Base-by-base conservation (phyloP, 2,329 filamentous ascomycete genomes). In the Venturia aucupariae region DNA sequence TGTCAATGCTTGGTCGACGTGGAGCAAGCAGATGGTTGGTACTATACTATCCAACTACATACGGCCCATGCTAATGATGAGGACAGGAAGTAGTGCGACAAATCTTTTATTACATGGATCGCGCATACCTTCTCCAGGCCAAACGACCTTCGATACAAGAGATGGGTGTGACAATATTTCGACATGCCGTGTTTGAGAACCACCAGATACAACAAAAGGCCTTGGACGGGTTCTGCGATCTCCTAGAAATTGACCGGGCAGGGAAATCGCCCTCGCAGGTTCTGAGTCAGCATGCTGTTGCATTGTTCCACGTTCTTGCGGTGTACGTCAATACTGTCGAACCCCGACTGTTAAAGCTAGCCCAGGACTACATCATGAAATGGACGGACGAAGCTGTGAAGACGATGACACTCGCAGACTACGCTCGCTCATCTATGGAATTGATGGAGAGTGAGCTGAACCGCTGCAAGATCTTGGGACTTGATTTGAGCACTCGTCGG, bases 91-190 rank as follows among this genome's bases (percentile, higher is more conserved):
- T 87, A 17, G 84, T 99, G 62, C 86, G 92, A 60, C 93, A 90
- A 67, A 89, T 95, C 46, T 97, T 97, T 76, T 96, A 92, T 77
- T 99, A 92, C 72, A 83, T 99, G 68, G 93, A 99, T 73, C 87
- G 94, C 67, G 90, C 92, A 2, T 97, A 92, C 72, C 81, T 99
- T 8, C 80, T 96, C 2, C 86, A 87, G 57, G 86, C 87, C 68
- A 85, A 88, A 27, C 81, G n/a, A 41, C 65, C 82, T 11, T 89
- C 89, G 41, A 85, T 99, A 65, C 89, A 92, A 71, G 90, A 96
- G 71, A 86, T 96, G 79, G 85, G 88, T 5, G 86, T 94, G 64
- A 77, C 81, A 17, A 82, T 91, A 66, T 99, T 97, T 73, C 84
- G 90, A 63, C 82, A 77, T 10, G 74, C 79, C 59, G 77, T 89